Evolutionary conservation across 805 yeast genomes (phyloP).

Genomic region (Schwanniomyces pseudopolymorphus): DNA sequence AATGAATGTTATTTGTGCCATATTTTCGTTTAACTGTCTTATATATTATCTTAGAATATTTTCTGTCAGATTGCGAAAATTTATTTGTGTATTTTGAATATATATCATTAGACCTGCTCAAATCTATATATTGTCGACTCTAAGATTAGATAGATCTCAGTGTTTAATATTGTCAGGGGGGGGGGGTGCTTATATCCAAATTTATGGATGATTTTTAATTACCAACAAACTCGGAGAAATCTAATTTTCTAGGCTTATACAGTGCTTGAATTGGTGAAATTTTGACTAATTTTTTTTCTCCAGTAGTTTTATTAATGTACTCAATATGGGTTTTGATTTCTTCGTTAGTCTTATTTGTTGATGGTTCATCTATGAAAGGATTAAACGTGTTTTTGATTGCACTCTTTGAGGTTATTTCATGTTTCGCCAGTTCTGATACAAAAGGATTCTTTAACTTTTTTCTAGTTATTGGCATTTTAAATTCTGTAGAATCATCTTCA

Average conservation of each 20-base stretch:
- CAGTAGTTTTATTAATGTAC: constrained; percentile 35
- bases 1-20: constrained; percentile 17
- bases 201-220: not conserved
- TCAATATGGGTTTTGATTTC: constrained; percentile 26
- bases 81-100: not conserved
- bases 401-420: not conserved
- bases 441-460: constrained; percentile 23
- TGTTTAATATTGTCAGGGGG: no score
- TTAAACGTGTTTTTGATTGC: not conserved
- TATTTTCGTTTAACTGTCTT: not conserved
- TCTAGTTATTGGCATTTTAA: not conserved
- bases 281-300: constrained; percentile 30
- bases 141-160: no score
- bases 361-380: not conserved
- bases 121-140: not conserved
- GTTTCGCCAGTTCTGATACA: constrained; percentile 17
- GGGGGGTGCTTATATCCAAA: not conserved
- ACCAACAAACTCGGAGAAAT: constrained; percentile 15
- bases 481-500: constrained; percentile 17
- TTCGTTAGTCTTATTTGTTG: constrained; percentile 1
- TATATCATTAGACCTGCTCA: not conserved
- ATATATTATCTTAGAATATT: not conserved
- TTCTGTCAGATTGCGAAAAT: not conserved
- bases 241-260: constrained; percentile 39
- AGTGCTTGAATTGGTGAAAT: constrained; percentile 32